Conservation (phyloP, 2,329 filamentous ascomycete genomes). For the Fusarium sp. region DNA sequence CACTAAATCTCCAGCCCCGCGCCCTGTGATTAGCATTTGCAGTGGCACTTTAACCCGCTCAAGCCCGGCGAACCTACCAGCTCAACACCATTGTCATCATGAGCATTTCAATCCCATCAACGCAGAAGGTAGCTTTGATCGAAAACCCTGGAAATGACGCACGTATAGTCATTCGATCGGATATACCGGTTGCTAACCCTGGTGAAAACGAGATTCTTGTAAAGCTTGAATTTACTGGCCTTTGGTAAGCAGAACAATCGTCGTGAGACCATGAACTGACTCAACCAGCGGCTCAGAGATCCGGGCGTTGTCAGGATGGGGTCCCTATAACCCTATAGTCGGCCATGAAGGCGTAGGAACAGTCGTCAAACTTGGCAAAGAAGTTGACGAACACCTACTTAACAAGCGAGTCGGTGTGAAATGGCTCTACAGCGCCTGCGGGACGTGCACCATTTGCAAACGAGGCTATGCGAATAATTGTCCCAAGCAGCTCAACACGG, state of each 20-base stretch:
- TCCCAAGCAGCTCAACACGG: slow-evolving; percentile 52
- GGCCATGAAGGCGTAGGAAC: slow-evolving; percentile 47
- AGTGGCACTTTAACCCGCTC: background rate
- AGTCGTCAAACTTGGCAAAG: slow-evolving; percentile 44
- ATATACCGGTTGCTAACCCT: slow-evolving; percentile 3
- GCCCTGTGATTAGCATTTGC: background rate
- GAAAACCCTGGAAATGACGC: slow-evolving; percentile 23
- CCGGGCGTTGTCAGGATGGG: slow-evolving; percentile 43
- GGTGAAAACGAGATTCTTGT: slow-evolving; percentile 13
- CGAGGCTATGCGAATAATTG: slow-evolving; percentile 52
- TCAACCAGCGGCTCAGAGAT: slow-evolving; percentile 43
- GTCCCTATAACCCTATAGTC: slow-evolving; percentile 38
- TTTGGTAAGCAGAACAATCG: slow-evolving; percentile 3
- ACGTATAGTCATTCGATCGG: background rate
- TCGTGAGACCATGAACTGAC: background rate
- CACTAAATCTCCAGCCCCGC: background rate
- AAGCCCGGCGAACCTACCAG: background rate
- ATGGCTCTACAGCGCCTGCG: slow-evolving; percentile 56
- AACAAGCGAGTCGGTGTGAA: slow-evolving; percentile 53
- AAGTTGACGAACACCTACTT: slow-evolving; percentile 42
- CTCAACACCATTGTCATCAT: background rate
- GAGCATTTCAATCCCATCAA: background rate
- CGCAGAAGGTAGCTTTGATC: slow-evolving; percentile 31
- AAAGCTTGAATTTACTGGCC: slow-evolving; percentile 30
- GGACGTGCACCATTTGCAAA: slow-evolving; percentile 48